Conservation (phyloP, 176 grass and related monocot species). For the Echinochloa phyllopogon region DNA sequence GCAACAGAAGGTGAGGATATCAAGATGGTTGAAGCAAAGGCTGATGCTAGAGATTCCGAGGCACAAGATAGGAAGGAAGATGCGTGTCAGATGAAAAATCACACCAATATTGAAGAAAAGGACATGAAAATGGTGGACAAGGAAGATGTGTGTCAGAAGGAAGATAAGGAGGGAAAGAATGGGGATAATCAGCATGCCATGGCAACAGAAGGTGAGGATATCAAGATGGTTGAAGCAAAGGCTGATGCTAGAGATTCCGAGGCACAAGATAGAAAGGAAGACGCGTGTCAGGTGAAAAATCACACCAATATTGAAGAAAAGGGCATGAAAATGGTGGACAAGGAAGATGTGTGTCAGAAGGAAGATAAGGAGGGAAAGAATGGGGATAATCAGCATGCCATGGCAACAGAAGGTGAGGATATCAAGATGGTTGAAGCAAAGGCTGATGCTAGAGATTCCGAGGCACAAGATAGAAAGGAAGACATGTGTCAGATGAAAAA, state of each 20-base stretch:
- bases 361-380: conserved; percentile 4
- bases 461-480: not conserved
- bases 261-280: not conserved
- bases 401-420: not conserved
- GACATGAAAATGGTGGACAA: not conserved
- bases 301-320: not conserved
- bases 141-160: conserved; percentile 10
- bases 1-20: no score
- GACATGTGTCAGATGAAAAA: not conserved
- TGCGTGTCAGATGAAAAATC: not conserved
- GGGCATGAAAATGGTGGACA: not conserved
- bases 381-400: not conserved
- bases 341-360: conserved; percentile 5
- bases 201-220: not conserved
- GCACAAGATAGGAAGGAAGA: no score
- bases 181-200: not conserved
- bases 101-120: not conserved
- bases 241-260: not conserved
- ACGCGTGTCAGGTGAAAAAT: not conserved
- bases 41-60: no score
- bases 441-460: not conserved
- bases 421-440: not conserved
- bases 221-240: not conserved
- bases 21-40: no score
- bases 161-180: conserved; percentile 4